Base-by-base conservation (phyloP, 495 filamentous ascomycete species). In the Xylaria longipes region DNA sequence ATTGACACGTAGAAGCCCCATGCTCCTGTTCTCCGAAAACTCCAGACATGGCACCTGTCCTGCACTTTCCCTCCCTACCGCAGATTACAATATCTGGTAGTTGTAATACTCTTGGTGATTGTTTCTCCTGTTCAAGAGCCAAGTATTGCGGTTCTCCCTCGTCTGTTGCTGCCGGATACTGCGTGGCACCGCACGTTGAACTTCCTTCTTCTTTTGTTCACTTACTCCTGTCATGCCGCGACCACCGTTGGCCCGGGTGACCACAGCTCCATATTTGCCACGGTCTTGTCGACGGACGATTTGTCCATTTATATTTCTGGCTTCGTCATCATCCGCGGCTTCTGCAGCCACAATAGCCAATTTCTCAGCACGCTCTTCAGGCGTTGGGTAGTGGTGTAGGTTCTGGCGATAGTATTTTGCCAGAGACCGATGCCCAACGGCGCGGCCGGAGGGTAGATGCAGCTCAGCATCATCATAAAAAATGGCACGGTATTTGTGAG, bases 381-480 rank as follows among this genome's bases (percentile, higher is more conserved):
- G 80, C 6, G 90, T 88, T 4, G 93, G 93, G 82, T 97, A 88
- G 80, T 86, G 91, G 84, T 93, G 91, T 43, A 98, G 84, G 81
- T 98, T 98, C 83, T 99, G 96, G 62, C 94, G 92, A 81, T 89
- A 99, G 81, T 97, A 98, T 65, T 86, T 88, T 71, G 91, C 90
- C 20, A 97, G 84, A 9, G 93, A 94, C 66, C 96, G 89, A 79
- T 98, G 97, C 52, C 96, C 96, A 45, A 94, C 94, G n/a, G 91
- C 91, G 68, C 91, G 89, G 41, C 96, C 96, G 22, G 91, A 92
- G 3, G 95, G 95, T n/a, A 99, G 89, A 78, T 98, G 93, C 22
- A 99, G 87, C 80, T 98, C 97, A 76, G 92, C 94, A 33, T 98
- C 96, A 70, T 94, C 91, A 74, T 95, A 90, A 80, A 93, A 97